These are phyloP conservation scores for Myriosclerotinia duriaeana DNA, from an alignment of 2,329 filamentous ascomycete species.

Conservation along the genomic window DNA sequence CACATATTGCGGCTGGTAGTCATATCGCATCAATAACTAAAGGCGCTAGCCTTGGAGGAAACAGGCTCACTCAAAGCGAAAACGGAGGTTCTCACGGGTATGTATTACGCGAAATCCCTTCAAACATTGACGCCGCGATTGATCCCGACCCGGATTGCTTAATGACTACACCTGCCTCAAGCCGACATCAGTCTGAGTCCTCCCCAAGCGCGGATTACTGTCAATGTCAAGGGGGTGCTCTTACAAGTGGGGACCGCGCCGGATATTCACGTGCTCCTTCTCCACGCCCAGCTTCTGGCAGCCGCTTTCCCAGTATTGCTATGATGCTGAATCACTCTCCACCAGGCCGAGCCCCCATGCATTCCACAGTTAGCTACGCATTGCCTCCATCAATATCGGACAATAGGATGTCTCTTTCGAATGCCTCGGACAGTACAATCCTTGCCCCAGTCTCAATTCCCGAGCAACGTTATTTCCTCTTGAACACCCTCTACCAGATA, in stretches of 20 bases:
- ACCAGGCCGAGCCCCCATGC: not conserved
- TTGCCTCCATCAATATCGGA: not conserved
- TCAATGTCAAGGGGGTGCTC: constrained; percentile 7
- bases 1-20: not conserved
- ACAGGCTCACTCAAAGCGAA: not conserved
- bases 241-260: not conserved
- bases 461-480: constrained; percentile 26
- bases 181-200: not conserved
- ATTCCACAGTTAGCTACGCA: not conserved
- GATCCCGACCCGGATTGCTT: constrained; percentile 17
- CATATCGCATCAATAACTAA: not conserved
- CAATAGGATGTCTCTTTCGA: constrained; percentile 22
- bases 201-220: not conserved
- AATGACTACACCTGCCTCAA: constrained; percentile 17
- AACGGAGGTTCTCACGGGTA: not conserved
- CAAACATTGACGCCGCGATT: constrained; percentile 8
- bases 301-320: constrained; percentile 14
- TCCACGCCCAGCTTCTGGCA: not conserved
- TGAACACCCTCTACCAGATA: constrained; percentile 30
- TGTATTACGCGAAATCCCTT: not conserved
- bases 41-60: not conserved
- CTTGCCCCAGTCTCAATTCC: constrained; percentile 18
- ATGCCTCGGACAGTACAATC: constrained; percentile 20
- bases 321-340: constrained; percentile 16
- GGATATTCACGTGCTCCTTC: not conserved